Evolutionary conservation across 1,284 basidiomycete species (phyloP).

Genomic region (Kwoniella shivajii): DNA sequence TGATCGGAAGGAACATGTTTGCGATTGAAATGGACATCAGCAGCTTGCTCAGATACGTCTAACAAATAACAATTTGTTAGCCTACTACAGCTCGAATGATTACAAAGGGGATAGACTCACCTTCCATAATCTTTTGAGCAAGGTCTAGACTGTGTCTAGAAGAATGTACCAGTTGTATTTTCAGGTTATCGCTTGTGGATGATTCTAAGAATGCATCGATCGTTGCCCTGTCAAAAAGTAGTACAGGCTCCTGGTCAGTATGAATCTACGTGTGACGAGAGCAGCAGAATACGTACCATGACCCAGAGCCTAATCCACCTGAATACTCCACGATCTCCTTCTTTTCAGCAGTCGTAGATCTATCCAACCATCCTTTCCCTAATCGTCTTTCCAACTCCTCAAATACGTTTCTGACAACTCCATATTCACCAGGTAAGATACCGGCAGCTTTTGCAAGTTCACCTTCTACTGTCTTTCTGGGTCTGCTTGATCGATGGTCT

Average conservation of each 20-base stretch:
- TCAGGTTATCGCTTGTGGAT: conserved; percentile 11
- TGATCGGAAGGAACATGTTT: conserved; percentile 15
- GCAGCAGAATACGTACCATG: conserved; percentile 53
- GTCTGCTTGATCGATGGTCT: conserved; percentile 19
- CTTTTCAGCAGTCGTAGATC: conserved; percentile 4
- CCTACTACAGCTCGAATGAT: not conserved
- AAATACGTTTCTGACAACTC: conserved; percentile 54
- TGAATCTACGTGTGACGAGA: too few species aligned
- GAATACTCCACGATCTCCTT: conserved; percentile 52
- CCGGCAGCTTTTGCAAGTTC: conserved; percentile 55
- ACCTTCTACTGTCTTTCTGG: conserved; percentile 19
- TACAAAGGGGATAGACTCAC: conserved; percentile 23
- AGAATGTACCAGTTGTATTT: conserved; percentile 34
- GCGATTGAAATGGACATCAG: conserved; percentile 24
- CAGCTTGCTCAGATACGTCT: conserved; percentile 13
- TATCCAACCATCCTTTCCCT: conserved; percentile 36
- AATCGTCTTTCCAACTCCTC: conserved; percentile 49
- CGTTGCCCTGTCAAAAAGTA: conserved; percentile 16
- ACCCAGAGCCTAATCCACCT: conserved; percentile 52
- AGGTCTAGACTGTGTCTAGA: conserved; percentile 47
- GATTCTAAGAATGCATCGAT: conserved; percentile 36
- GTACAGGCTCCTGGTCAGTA: not conserved
- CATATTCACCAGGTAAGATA: conserved; percentile 56
- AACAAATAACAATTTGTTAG: not conserved
- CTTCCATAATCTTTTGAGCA: conserved; percentile 28